Evolutionary conservation across 2,329 filamentous ascomycete genomes (phyloP).

Genomic region (Ambrosiella beaveri): DNA sequence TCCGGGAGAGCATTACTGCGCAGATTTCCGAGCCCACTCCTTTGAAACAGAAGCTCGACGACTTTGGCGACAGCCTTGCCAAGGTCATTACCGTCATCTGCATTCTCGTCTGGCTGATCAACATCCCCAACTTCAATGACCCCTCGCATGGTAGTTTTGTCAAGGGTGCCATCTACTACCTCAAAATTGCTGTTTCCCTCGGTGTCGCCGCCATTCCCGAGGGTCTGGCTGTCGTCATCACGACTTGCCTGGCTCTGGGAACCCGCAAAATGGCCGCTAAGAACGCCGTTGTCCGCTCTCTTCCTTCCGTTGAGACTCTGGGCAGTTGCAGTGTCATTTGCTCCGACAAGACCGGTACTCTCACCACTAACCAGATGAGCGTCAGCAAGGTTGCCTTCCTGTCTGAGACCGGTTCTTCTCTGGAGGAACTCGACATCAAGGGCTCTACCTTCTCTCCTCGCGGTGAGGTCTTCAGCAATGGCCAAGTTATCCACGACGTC

Average conservation of each 20-base stretch:
- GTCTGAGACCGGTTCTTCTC: conserved; percentile 49
- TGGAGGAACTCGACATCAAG: conserved; percentile 78
- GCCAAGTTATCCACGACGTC: conserved; percentile 50
- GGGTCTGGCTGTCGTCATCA: conserved; percentile 93
- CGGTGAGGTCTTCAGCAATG: conserved; percentile 53
- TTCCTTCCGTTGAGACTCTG: conserved; percentile 92
- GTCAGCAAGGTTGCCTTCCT: conserved; percentile 85
- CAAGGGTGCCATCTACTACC: conserved; percentile 97
- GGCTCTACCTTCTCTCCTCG: conserved; percentile 83
- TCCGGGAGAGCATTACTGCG: conserved; percentile 94
- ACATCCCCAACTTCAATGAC: conserved; percentile 92
- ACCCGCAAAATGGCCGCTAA: conserved; percentile 98
- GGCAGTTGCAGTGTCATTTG: conserved; percentile 99
- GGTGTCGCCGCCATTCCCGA: conserved; percentile 96
- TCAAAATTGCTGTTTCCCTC: conserved; percentile 97
- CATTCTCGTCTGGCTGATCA: conserved; percentile 93
- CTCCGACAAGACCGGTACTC: conserved; percentile 95
- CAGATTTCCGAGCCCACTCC: conserved; percentile 97
- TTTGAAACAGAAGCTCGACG: conserved; percentile 95
- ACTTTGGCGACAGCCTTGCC: conserved; percentile 87
- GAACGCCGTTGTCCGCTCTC: conserved; percentile 88
- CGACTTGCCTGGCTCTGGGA: conserved; percentile 89
- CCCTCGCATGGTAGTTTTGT: conserved; percentile 83
- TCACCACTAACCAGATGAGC: conserved; percentile 99
- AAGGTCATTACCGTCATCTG: conserved; percentile 98